Conservation (phyloP, 768 basidiomycete genomes). For the Russula lepida region DNA sequence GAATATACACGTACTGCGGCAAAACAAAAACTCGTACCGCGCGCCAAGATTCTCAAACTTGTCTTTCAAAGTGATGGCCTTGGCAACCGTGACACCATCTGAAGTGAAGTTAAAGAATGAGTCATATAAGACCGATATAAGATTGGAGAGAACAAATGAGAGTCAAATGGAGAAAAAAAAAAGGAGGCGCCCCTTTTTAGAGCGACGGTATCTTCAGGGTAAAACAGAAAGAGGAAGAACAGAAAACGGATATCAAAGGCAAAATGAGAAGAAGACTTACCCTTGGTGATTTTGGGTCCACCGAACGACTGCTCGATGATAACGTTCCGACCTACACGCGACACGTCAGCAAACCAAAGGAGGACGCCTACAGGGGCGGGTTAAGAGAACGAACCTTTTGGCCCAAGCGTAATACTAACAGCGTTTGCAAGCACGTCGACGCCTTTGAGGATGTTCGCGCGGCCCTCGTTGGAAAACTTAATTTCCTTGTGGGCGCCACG, state of each 20-base stretch:
- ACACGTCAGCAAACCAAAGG: conserved; percentile 18
- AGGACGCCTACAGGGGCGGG: background rate
- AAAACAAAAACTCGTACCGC: conserved; percentile 50
- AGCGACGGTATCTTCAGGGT: background rate
- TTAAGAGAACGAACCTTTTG: conserved; percentile 57
- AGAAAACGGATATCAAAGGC: background rate
- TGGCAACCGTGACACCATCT: conserved; percentile 98
- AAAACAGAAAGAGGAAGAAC: background rate
- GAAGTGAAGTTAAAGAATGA: background rate
- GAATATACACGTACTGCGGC: background rate
- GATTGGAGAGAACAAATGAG: background rate
- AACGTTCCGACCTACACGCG: conserved; percentile 74
- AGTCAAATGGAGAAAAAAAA: background rate
- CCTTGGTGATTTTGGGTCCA: conserved; percentile 93
- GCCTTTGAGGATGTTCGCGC: conserved; percentile 88
- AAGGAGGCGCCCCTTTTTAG: background rate
- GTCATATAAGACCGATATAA: background rate
- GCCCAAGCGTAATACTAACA: conserved; percentile 92
- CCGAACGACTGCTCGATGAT: conserved; percentile 94
- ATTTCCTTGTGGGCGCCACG: conserved; percentile 93
- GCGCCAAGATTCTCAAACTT: conserved; percentile 99
- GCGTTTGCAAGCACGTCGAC: conserved; percentile 97
- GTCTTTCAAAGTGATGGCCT: conserved; percentile 89
- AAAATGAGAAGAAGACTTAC: conserved; percentile 31
- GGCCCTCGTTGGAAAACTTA: conserved; percentile 91